phyloP scores from a whole-genome alignment of 176 grass and related monocot genomes.

The Oryza glumipatula region DNA sequence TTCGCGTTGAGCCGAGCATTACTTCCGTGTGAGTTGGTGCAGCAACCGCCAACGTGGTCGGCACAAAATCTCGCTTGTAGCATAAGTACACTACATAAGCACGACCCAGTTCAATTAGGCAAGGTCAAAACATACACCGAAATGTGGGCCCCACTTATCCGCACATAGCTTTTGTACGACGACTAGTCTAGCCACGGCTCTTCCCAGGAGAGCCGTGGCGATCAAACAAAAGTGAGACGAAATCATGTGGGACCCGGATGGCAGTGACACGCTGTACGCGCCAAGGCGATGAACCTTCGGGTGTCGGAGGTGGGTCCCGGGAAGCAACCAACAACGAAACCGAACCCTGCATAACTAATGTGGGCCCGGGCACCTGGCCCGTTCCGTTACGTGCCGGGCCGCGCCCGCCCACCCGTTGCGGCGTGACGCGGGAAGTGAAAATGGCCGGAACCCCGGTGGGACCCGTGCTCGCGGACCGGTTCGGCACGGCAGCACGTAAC shows the following conservation, averaged over 20 bases:
- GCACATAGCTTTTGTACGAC: neutral
- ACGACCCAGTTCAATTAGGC: slow-evolving; percentile 11
- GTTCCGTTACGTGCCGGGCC: neutral
- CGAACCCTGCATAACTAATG: neutral
- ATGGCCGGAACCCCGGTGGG: neutral
- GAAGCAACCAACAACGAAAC: neutral
- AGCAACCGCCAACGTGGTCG: neutral
- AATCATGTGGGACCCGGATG: neutral
- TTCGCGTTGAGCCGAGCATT: neutral
- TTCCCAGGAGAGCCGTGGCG: neutral
- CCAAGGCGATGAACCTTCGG: neutral
- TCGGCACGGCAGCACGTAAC: slow-evolving; percentile 40
- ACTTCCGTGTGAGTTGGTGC: neutral
- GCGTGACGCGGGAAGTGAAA: slow-evolving; percentile 39
- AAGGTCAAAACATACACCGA: neutral
- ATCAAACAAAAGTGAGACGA: neutral
- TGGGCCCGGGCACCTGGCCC: neutral
- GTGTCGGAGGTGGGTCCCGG: slow-evolving; percentile 14
- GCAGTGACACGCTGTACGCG: neutral
- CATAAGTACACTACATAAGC: neutral
- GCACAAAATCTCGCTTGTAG: neutral
- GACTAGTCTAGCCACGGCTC: neutral
- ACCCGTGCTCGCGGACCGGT: neutral
- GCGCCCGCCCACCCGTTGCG: slow-evolving; percentile 23
- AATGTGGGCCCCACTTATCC: neutral